Base-by-base conservation (phyloP, 2,329 filamentous ascomycete species). In the Penicillium brevicompactum region DNA sequence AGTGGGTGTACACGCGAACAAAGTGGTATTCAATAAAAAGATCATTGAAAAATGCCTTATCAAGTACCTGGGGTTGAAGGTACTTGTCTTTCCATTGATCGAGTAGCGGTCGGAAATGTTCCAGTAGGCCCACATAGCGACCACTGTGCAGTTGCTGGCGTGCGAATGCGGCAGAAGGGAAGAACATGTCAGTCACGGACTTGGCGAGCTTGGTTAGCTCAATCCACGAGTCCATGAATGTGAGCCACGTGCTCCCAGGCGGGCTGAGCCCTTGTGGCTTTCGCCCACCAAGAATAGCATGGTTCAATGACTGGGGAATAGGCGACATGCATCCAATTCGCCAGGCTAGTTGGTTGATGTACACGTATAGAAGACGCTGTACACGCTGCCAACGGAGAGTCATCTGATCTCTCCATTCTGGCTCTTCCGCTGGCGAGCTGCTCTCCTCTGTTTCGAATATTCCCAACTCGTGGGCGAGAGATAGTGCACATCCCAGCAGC, bases 11-110 rank as follows among this genome's bases (percentile, higher is more conserved):
- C 3, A 77, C 75, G 27, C 74, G 70, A 21, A 77, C 75, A 51
- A 78, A 78, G 55, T 77, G 71, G 56, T 79, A 84, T 55, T 84
- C 82, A 14, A 84, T 82, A 13, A 78, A 78, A 0, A 84, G 70
- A 57, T 80, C 78, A 41, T 80, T 78, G 49, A 77, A 78, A 11
- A 80, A 75, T 7, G 66, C 64, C 38, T 70, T 67, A 34, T 66
- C 64, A 7, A 68, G 64, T 6, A 64, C 66, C 16, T 69, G 58
- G 5, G 68, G 67, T 37, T 70, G 67, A 5, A 75, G 66, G 50
- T 74, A 70, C 43, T 67, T 67, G 38, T 72, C 68, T 48, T 70
- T 72, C 72, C 72, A 75, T 46, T 74, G 71, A 18, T 67, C 64
- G 32, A 75, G 65, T 9, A 75, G 56, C 5, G 71, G 71, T 34